These are phyloP conservation scores for Cunninghamia lanceolata DNA, from an alignment of 75 land plant genomes.

Conservation along the genomic window DNA sequence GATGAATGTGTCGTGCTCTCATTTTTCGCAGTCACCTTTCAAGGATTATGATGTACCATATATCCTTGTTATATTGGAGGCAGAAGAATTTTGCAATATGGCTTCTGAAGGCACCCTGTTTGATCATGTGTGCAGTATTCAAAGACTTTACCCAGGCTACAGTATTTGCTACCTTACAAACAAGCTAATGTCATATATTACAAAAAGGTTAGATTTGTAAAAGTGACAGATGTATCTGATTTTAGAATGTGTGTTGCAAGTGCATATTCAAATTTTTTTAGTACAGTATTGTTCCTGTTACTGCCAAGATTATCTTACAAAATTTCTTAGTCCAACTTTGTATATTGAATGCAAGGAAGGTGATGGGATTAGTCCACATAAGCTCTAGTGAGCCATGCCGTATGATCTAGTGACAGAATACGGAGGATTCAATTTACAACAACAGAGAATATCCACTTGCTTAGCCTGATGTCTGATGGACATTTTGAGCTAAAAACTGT, in stretches of 20 bases:
- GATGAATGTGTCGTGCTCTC: background rate
- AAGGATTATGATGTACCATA: constrained; percentile 57
- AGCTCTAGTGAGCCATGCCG: background rate
- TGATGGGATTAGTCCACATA: background rate
- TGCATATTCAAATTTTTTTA: background rate
- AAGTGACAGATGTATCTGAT: background rate
- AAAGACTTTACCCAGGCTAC: constrained; percentile 60
- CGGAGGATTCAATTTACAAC: background rate
- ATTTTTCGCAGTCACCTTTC: constrained; percentile 46
- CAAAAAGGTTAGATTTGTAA: constrained; percentile 56
- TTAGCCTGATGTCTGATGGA: background rate
- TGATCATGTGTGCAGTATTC: constrained; percentile 44
- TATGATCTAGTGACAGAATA: background rate
- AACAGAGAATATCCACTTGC: background rate
- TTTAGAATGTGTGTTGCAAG: background rate
- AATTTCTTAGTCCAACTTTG: background rate
- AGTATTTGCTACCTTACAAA: constrained; percentile 78
- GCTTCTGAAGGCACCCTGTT: constrained; percentile 46
- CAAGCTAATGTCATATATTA: constrained; percentile 66
- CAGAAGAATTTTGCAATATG: constrained; percentile 72
- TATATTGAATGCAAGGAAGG: background rate
- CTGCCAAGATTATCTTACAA: background rate
- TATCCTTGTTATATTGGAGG: constrained; percentile 66
- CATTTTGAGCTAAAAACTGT: background rate
- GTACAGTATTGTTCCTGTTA: background rate